Percentiles rank a stretch among this genome's conserved stretches.
phyloP scores from a whole-genome alignment of 1,284 basidiomycete genomes.

The Farysia itapuensis region DNA sequence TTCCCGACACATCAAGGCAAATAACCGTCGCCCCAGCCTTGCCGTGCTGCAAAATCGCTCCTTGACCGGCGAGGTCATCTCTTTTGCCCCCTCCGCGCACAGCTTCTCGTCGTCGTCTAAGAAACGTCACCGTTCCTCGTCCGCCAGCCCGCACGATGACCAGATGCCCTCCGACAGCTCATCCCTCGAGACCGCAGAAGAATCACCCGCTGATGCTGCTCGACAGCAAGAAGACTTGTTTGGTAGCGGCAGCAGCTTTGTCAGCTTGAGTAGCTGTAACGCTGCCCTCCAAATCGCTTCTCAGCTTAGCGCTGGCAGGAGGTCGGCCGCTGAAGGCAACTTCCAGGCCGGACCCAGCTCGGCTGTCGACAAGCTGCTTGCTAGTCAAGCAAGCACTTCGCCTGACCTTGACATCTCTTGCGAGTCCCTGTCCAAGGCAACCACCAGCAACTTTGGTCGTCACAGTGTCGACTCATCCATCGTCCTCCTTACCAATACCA shows the following conservation, averaged over 20 bases:
- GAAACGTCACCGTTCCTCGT: slow-evolving; percentile 22
- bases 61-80: slow-evolving; percentile 24
- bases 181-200: neutral
- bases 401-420: slow-evolving; percentile 15
- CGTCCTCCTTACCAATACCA: slow-evolving; percentile 19
- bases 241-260: slow-evolving; percentile 18
- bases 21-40: slow-evolving; percentile 11
- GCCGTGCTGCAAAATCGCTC: slow-evolving; percentile 29
- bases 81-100: slow-evolving; percentile 3
- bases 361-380: slow-evolving; percentile 1
- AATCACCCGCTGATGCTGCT: neutral
- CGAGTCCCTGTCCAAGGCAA: slow-evolving; percentile 23
- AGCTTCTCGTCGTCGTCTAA: slow-evolving; percentile 10
- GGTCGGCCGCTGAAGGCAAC: slow-evolving; percentile 3
- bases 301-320: slow-evolving; percentile 15
- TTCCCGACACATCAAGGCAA: slow-evolving; percentile 2
- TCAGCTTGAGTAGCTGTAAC: slow-evolving; percentile 37
- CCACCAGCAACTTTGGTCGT: slow-evolving; percentile 1
- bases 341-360: neutral
- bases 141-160: slow-evolving; percentile 7
- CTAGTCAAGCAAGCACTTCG: neutral
- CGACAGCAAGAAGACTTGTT: slow-evolving; percentile 13
- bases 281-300: slow-evolving; percentile 32
- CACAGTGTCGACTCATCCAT: slow-evolving; percentile 3
- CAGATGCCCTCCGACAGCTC: neutral